Base-by-base conservation (phyloP, 164 flowering plant genomes). In the Vitis rupestris region DNA sequence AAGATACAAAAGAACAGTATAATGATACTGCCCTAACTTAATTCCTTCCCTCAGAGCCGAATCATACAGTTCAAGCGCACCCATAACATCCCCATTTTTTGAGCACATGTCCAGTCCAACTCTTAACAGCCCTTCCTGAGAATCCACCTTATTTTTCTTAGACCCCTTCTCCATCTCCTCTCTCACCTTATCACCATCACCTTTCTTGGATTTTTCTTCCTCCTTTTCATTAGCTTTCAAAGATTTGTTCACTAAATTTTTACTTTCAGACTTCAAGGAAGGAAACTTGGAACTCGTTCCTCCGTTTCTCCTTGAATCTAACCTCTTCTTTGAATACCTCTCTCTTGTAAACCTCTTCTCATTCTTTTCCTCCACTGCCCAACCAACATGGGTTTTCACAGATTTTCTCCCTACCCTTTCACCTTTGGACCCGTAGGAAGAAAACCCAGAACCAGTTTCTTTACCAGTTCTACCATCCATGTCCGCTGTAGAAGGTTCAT, bases 1-100 rank as follows among this genome's bases (percentile, higher is more conserved):
- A 47, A 93, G 88, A 79, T 93, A 90, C 61, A 93, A 66, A 61
- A 93, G 78, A 50, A 93, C 94, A 66, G 85, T 79, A 77, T 87
- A 93, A 65, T 89, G 93, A 63, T 93, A 89, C 80, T 87, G 93
- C 61, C 66, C 85, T 72, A 93, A 19, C 63, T 75, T 70, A 13
- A 84, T 78, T 7, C 90, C 94, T 57, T 93, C 83, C 59, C 66
- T 86, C 65, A 53, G 64, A 50, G 94, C 97, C 67, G 67, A 75
- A 65, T 90, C 97, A 82, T 84, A 89, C 15, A 85, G 75, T 48
- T 74, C 62, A 76, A 93, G 82, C 61, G 93, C 98, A 48, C 90
- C 83, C 83, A 86, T 66, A 5, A 88, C 84, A 80, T 90, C 92
- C 58, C 98, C 98, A 67, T 69, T 84, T 66, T 88, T 90, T 4